Evolutionary conservation across 352 stramenopile genomes (phyloP).

Genomic region (Pythium monospermum): DNA sequence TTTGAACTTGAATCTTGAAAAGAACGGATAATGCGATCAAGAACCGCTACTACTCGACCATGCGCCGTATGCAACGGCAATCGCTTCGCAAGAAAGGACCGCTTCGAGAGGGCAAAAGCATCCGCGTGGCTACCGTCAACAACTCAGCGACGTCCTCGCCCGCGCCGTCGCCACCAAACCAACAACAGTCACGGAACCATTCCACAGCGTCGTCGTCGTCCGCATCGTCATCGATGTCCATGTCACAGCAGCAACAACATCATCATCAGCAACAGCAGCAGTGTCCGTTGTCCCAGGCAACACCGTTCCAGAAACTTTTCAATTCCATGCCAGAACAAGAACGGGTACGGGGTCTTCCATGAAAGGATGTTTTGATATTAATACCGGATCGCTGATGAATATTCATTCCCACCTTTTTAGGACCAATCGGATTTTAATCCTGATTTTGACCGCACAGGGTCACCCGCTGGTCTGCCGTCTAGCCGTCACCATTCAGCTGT

Average conservation of each 20-base stretch:
- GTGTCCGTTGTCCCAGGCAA: slow-evolving; percentile 26
- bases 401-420: background rate
- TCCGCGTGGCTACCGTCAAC: slow-evolving; percentile 59
- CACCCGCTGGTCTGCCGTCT: slow-evolving; percentile 18
- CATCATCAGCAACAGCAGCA: slow-evolving; percentile 13
- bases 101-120: slow-evolving; percentile 76
- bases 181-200: slow-evolving; percentile 1
- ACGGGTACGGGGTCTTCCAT: slow-evolving; percentile 30
- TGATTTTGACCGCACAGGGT: slow-evolving; percentile 42
- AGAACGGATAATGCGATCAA: slow-evolving; percentile 91
- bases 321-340: slow-evolving; percentile 25
- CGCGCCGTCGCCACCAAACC: slow-evolving; percentile 10
- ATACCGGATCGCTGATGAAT: background rate
- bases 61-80: slow-evolving; percentile 83
- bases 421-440: slow-evolving; percentile 21
- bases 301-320: slow-evolving; percentile 63
- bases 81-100: slow-evolving; percentile 84
- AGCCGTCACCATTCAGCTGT: slow-evolving; percentile 40
- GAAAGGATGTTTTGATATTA: background rate
- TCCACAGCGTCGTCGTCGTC: slow-evolving; percentile 2
- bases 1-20: background rate
- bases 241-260: background rate
- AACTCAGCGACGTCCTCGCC: slow-evolving; percentile 21
- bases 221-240: slow-evolving; percentile 9
- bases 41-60: slow-evolving; percentile 91